phyloP scores from a whole-genome alignment of 257 asterid species.

The Primulina eburnea region DNA sequence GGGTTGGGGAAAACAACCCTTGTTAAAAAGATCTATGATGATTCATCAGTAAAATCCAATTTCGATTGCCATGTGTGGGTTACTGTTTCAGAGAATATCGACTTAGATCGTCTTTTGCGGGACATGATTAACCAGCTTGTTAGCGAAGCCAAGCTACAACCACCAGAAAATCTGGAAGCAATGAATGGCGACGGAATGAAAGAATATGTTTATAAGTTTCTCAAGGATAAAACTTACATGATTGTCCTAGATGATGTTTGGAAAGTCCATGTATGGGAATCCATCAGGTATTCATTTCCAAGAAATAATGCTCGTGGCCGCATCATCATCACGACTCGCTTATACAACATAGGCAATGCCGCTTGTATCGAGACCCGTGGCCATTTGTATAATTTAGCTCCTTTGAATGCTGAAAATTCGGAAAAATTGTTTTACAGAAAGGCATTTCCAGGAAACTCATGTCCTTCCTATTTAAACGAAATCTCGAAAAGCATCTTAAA shows the following conservation, averaged over 20 bases:
- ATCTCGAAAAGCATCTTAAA: slow-evolving; percentile 8
- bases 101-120: slow-evolving; percentile 9
- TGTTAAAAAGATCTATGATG: slow-evolving; percentile 30
- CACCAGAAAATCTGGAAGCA: slow-evolving; percentile 18
- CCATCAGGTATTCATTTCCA: slow-evolving; percentile 27
- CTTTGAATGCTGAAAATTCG: slow-evolving; percentile 12
- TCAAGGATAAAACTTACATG: slow-evolving; percentile 24
- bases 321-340: slow-evolving; percentile 28
- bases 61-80: slow-evolving; percentile 27
- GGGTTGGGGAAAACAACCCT: slow-evolving; percentile 33
- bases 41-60: neutral
- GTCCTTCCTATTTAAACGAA: slow-evolving; percentile 22
- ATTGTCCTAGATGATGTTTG: slow-evolving; percentile 37
- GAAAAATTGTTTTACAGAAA: slow-evolving; percentile 6
- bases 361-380: slow-evolving; percentile 10
- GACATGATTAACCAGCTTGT: slow-evolving; percentile 17
- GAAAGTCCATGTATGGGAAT: slow-evolving; percentile 24
- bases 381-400: slow-evolving; percentile 16
- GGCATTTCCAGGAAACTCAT: slow-evolving; percentile 20
- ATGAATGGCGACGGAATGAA: slow-evolving; percentile 17
- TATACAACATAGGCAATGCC: neutral
- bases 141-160: neutral
- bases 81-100: slow-evolving; percentile 24
- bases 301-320: slow-evolving; percentile 5
- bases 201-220: slow-evolving; percentile 19